Percentiles rank a stretch among this genome's conserved stretches.
Evolutionary conservation across 352 stramenopile genomes (phyloP).

Genomic region (Phytophthora aleatoria): DNA sequence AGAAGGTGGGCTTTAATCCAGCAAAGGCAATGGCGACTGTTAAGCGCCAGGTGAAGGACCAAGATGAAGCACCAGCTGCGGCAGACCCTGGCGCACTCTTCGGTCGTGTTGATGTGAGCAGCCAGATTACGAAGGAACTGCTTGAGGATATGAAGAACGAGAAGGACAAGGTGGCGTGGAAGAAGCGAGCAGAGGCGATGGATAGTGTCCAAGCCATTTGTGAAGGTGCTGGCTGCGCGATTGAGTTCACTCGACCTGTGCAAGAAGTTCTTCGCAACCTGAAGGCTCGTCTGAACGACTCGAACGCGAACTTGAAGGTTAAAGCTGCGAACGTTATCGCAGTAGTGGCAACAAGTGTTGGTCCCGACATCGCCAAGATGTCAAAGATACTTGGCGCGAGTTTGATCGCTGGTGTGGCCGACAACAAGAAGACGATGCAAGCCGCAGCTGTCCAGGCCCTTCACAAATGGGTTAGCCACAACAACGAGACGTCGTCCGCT

Average conservation of each 20-base stretch:
- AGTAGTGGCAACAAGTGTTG: conserved; percentile 74
- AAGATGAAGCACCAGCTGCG: conserved; percentile 52
- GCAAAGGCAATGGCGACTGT: conserved; percentile 55
- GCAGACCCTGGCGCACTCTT: conserved; percentile 64
- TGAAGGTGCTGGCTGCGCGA: conserved; percentile 70
- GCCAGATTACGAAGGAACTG: conserved; percentile 87
- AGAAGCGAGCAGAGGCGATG: conserved; percentile 85
- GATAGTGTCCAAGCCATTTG: conserved; percentile 80
- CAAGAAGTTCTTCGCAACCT: conserved; percentile 76
- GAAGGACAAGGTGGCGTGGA: conserved; percentile 85
- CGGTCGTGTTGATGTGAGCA: conserved; percentile 76
- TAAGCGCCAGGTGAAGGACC: conserved; percentile 73
- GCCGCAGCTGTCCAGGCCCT: conserved; percentile 73
- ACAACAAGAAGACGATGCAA: conserved; percentile 92
- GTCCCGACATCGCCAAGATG: conserved; percentile 78
- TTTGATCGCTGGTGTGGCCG: conserved; percentile 71
- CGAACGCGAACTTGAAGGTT: conserved; percentile 88
- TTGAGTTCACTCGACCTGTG: conserved; percentile 85
- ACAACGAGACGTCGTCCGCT: conserved; percentile 54
- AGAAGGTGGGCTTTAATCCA: conserved; percentile 81
- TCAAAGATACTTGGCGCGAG: conserved; percentile 78
- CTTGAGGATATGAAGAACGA: conserved; percentile 87
- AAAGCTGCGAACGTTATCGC: conserved; percentile 86
- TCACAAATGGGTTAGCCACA: conserved; percentile 86
- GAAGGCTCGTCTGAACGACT: conserved; percentile 82